A percentile compares a stretch with the other conserved stretches of the same genome.
phyloP scores from a whole-genome alignment of 73 alveolate genomes.

The Paramecium octaurelia region DNA sequence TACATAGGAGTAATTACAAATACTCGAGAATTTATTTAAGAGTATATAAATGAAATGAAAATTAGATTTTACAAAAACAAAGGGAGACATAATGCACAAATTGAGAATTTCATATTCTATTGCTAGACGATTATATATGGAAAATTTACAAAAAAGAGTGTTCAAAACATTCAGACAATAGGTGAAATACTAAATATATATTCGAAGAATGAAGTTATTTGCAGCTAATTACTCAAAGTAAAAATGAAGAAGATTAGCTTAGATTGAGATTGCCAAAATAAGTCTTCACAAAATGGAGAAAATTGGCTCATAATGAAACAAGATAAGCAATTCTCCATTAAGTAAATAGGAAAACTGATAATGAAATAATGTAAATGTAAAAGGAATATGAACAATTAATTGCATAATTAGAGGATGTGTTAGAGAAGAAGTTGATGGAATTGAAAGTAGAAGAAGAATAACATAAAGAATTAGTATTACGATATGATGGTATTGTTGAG shows the following conservation, averaged over 20 bases:
- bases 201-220: neutral
- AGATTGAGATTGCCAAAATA: neutral
- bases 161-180: neutral
- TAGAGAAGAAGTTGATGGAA: constrained; percentile 24
- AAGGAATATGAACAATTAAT: neutral
- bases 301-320: neutral
- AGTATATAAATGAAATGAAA: neutral
- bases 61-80: neutral
- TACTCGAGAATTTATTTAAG: constrained; percentile 5
- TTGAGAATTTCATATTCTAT: constrained; percentile 24
- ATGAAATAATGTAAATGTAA: constrained; percentile 3
- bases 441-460: constrained; percentile 28
- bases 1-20: neutral
- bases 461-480: neutral
- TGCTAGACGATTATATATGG: neutral
- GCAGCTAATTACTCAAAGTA: neutral
- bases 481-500: constrained; percentile 11
- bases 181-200: neutral
- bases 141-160: neutral
- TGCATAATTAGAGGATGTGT: neutral
- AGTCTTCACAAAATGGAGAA: constrained; percentile 12
- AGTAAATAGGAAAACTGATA: constrained; percentile 18
- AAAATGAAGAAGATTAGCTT: neutral
- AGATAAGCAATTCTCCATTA: neutral
- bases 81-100: neutral